These are phyloP conservation scores for Epichloe elymi DNA, from an alignment of 2,329 filamentous ascomycete species.

Conservation along the genomic window DNA sequence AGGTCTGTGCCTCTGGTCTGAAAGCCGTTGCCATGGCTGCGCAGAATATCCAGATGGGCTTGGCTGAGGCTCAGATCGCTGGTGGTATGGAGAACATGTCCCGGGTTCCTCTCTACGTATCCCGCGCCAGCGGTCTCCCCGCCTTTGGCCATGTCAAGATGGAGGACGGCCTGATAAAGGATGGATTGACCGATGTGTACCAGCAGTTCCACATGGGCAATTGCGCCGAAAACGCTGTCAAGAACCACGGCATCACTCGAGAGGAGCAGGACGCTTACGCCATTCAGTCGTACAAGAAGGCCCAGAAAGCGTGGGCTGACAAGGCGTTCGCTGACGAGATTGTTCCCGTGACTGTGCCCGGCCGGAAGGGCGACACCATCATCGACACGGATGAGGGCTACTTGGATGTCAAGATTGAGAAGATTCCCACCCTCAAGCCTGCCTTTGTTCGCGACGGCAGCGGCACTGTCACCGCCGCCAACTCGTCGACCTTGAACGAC, in stretches of 20 bases:
- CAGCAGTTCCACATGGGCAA: constrained; percentile 97
- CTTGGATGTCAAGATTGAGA: constrained; percentile 74
- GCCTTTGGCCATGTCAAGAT: constrained; percentile 78
- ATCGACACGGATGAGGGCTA: constrained; percentile 82
- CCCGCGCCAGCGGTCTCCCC: constrained; percentile 71
- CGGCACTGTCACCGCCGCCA: constrained; percentile 87
- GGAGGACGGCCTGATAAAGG: constrained; percentile 86
- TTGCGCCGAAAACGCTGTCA: constrained; percentile 88
- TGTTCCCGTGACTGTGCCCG: constrained; percentile 71
- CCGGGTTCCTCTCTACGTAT: constrained; percentile 79
- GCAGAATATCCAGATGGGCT: constrained; percentile 85
- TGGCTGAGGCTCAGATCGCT: constrained; percentile 77
- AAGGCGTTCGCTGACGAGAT: constrained; percentile 83
- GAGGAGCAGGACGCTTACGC: constrained; percentile 88
- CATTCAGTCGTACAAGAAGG: constrained; percentile 76
- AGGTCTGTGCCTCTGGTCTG: constrained; percentile 90
- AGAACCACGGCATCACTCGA: constrained; percentile 67
- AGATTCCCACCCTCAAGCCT: constrained; percentile 74
- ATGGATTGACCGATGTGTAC: constrained; percentile 92
- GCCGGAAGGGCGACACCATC: constrained; percentile 69
- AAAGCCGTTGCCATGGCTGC: constrained; percentile 86
- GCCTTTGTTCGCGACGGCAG: constrained; percentile 78
- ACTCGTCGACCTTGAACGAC: constrained; percentile 88
- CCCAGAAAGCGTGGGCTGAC: constrained; percentile 77
- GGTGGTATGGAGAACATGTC: constrained; percentile 99